Conservation (phyloP, 306 rosid species). For the barrel medic (Medicago truncatula) region MtrunA17r5.0-ANR NC_053044.1:24645501-24646000, state of each 20-base stretch:
- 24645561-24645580: not conserved
- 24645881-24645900: not conserved
- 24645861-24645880: not conserved
- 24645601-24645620: constrained; percentile 1
- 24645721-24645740: constrained; percentile 17
- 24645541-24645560: constrained; percentile 29
- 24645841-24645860: constrained; percentile 20
- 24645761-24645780: constrained; percentile 8
- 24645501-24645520: constrained; percentile 36
- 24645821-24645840: not conserved
- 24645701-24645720: constrained; percentile 8
- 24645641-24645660: constrained; percentile 18
- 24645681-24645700: constrained; percentile 9
- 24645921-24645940: constrained; percentile 13
- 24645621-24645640: constrained; percentile 24
- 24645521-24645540: constrained; percentile 1
- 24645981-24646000: constrained; percentile 21
- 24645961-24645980: constrained; percentile 1
- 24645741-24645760: constrained; percentile 10
- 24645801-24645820: not conserved
- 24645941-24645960: constrained; percentile 14
- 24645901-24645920: constrained; percentile 1
- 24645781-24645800: constrained; percentile 16
- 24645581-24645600: constrained; percentile 10
- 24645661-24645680: constrained; percentile 8